phyloP scores from a whole-genome alignment of 768 basidiomycete genomes.

The Tricholoma terreum region DNA sequence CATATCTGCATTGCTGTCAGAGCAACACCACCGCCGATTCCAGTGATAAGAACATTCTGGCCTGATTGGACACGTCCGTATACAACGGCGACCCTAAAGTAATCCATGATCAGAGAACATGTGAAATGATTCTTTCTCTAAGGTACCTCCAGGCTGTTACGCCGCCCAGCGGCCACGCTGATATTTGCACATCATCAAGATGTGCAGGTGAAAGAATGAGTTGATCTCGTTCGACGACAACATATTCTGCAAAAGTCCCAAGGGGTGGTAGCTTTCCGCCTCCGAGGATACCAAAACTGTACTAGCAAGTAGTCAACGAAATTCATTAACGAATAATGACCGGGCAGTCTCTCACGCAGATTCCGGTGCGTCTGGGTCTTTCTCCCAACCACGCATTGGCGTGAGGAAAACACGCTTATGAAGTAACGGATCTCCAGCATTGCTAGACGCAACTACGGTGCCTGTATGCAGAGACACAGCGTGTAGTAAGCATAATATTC shows the following conservation, averaged over 20 bases:
- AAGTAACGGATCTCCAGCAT: constrained; percentile 53
- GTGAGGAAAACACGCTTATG: constrained; percentile 69
- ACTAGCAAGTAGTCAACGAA: neutral
- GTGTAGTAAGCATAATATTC: no score
- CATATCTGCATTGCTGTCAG: constrained; percentile 72
- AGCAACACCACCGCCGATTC: constrained; percentile 84
- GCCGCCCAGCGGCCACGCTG: constrained; percentile 76
- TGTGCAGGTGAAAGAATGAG: constrained; percentile 65
- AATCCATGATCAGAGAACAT: neutral
- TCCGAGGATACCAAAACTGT: constrained; percentile 67
- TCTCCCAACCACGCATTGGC: constrained; percentile 77
- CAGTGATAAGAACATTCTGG: constrained; percentile 77
- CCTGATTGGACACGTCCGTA: constrained; percentile 61
- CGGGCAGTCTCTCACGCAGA: constrained; percentile 39
- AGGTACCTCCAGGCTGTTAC: constrained; percentile 82
- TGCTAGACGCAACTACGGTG: constrained; percentile 55
- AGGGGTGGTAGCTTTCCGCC: constrained; percentile 48
- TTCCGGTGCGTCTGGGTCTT: constrained; percentile 63
- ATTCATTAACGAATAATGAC: constrained; percentile 2
- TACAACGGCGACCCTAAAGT: constrained; percentile 56
- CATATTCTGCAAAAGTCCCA: constrained; percentile 77
- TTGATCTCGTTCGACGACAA: constrained; percentile 67
- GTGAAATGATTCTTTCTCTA: neutral
- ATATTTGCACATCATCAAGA: constrained; percentile 62
- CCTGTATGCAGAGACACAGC: constrained; percentile 38